Evolutionary conservation across 768 basidiomycete species (phyloP).

Genomic region (Tephrocybe sp.): DNA sequence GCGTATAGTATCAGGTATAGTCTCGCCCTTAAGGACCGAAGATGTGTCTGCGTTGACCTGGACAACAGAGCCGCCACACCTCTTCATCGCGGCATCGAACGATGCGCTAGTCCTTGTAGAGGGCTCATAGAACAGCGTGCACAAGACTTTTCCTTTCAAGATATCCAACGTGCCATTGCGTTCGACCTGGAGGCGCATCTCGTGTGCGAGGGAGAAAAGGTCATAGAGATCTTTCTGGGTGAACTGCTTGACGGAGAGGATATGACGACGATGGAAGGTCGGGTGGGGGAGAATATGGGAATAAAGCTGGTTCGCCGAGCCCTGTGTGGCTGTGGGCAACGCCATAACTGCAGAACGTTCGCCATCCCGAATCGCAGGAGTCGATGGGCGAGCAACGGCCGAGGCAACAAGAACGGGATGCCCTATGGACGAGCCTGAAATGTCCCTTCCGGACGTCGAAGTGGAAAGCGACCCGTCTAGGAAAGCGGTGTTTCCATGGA

Average conservation of each 20-base stretch:
- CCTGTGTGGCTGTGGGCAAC: conserved; percentile 28
- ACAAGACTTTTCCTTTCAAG: conserved; percentile 87
- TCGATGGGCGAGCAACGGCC: conserved; percentile 11
- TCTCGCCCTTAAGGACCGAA: conserved; percentile 93
- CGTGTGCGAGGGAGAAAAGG: conserved; percentile 91
- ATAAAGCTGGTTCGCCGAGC: conserved; percentile 39
- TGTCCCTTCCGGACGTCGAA: conserved; percentile 64
- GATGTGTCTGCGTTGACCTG: conserved; percentile 78
- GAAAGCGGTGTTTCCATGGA: conserved; percentile 87
- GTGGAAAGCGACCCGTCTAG: conserved; percentile 78
- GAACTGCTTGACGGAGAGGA: conserved; percentile 94
- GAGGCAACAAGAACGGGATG: conserved; percentile 28
- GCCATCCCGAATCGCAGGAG: conserved; percentile 32
- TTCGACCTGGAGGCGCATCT: conserved; percentile 97
- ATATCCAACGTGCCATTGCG: conserved; percentile 86
- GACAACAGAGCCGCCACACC: conserved; percentile 96
- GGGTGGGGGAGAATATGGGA: conserved; percentile 66
- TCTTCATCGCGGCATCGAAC: conserved; percentile 98
- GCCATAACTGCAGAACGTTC: conserved; percentile 27
- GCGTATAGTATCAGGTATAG: conserved; percentile 87
- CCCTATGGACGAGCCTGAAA: conserved; percentile 60
- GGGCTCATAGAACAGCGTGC: conserved; percentile 94
- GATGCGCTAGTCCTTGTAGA: conserved; percentile 95
- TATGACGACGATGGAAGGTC: conserved; percentile 90
- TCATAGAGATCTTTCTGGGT: conserved; percentile 86